Conservation (phyloP, 805 yeast species). For the Ogataea sp. region DNA sequence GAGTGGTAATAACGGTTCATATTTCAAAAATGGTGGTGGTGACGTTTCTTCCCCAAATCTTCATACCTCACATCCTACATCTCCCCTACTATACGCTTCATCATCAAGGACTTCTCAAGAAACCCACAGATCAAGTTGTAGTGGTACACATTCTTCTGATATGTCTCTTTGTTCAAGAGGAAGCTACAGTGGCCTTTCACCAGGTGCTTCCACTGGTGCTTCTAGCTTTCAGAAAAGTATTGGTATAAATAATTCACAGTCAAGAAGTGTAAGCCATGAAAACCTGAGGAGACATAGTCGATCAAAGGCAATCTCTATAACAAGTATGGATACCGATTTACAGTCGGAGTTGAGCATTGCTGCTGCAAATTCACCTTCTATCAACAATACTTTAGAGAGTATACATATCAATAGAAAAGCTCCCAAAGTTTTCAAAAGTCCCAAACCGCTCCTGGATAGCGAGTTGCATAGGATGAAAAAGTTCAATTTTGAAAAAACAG, state of each 20-base stretch:
- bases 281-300: background rate
- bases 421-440: too few relatives aligned
- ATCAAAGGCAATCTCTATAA: background rate
- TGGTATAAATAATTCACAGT: background rate
- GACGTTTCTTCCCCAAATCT: too few relatives aligned
- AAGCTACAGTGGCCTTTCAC: too few relatives aligned
- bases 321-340: background rate
- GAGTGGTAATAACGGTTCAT: too few relatives aligned
- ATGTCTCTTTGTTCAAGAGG: too few relatives aligned
- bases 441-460: background rate
- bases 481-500: constrained; percentile 7
- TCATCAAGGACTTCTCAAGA: too few relatives aligned
- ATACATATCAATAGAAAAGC: background rate
- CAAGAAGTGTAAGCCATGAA: background rate
- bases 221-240: too few relatives aligned
- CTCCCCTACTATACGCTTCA: too few relatives aligned
- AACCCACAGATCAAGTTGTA: too few relatives aligned
- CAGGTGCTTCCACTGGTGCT: background rate
- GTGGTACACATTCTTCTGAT: too few relatives aligned
- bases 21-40: too few relatives aligned
- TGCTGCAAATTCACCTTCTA: background rate
- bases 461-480: constrained; percentile 4
- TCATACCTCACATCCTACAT: too few relatives aligned
- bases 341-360: background rate
- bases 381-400: background rate